Evolutionary conservation across 2,329 filamentous ascomycete species (phyloP).

Genomic region (Diaporthe longicolla): DNA sequence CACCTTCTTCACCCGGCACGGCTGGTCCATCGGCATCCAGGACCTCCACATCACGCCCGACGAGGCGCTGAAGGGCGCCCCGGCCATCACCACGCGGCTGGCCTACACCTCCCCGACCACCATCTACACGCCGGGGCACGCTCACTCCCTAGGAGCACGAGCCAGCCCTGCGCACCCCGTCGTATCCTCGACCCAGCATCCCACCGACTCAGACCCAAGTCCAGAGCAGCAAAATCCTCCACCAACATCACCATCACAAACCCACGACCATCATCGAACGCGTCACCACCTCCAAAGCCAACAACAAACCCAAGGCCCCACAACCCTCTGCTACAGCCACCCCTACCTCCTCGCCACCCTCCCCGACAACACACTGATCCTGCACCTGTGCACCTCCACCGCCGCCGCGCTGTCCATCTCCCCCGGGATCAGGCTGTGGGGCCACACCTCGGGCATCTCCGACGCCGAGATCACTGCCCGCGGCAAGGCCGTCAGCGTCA

Average conservation of each 20-base stretch:
- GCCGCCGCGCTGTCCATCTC: conserved; percentile 77
- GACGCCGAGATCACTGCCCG: conserved; percentile 86
- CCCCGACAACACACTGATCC: conserved; percentile 87
- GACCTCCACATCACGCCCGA: conserved; percentile 76
- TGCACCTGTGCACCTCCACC: conserved; percentile 85
- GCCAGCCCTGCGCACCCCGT: conserved; percentile 21
- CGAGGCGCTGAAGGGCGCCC: conserved; percentile 33
- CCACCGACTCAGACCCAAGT: no score
- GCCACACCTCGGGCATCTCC: conserved; percentile 90
- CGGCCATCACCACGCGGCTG: conserved; percentile 56
- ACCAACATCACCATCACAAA: not conserved
- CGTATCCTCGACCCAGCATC: no score
- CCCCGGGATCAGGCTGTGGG: conserved; percentile 84
- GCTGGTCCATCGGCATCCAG: conserved; percentile 94
- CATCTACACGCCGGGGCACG: conserved; percentile 1
- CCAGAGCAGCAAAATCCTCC: no score
- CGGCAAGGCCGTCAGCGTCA: conserved; percentile 92
- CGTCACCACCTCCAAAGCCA: no score
- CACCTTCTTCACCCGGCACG: conserved; percentile 81
- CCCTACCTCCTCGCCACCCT: conserved; percentile 89
- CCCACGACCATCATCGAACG: not conserved
- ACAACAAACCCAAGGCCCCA: conserved; percentile 62
- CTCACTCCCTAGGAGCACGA: not conserved
- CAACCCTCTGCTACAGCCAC: conserved; percentile 78
- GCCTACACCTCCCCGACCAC: conserved; percentile 56